Percentiles rank a stretch among this genome's conserved stretches.
These are phyloP conservation scores for Verbascum thapsus DNA, from an alignment of 257 asterid genomes.

Conservation along the genomic window DNA sequence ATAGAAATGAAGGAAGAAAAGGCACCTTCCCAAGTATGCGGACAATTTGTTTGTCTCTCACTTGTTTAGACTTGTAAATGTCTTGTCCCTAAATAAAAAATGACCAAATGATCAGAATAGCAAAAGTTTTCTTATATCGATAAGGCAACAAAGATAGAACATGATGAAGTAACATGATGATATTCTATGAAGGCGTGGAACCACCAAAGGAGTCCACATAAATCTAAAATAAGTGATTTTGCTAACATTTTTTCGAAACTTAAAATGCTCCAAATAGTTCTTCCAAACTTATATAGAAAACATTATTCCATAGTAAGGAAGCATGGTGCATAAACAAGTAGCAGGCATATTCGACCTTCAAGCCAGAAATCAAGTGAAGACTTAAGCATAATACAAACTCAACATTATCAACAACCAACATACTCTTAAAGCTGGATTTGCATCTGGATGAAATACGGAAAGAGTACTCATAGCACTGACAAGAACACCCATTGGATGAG, in stretches of 20 bases:
- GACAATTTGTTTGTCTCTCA: slow-evolving; percentile 79
- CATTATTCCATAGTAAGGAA: neutral
- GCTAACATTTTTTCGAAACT: slow-evolving; percentile 9
- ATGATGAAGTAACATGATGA: slow-evolving; percentile 7
- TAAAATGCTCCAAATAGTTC: neutral
- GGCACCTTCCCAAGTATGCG: slow-evolving; percentile 82
- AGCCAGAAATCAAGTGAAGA: slow-evolving; percentile 4
- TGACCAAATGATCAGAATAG: slow-evolving; percentile 1
- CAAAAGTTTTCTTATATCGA: neutral
- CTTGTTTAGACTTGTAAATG: slow-evolving; percentile 73
- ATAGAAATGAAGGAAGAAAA: slow-evolving; percentile 17
- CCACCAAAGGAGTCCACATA: neutral
- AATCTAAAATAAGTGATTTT: no score
- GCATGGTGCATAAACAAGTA: no score
- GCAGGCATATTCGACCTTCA: no score
- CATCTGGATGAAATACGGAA: slow-evolving; percentile 98
- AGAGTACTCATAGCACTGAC: slow-evolving; percentile 97
- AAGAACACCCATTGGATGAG: slow-evolving; percentile 99
- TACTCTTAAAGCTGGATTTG: slow-evolving; percentile 97
- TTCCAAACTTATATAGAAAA: neutral
- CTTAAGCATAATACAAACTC: slow-evolving; percentile 8
- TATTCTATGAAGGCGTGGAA: neutral
- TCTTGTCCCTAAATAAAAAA: slow-evolving; percentile 66
- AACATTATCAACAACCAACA: slow-evolving; percentile 31
- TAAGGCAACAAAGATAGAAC: slow-evolving; percentile 6